phyloP scores from a whole-genome alignment of 2,329 filamentous ascomycete genomes.

The Trichoderma hamatum region DNA sequence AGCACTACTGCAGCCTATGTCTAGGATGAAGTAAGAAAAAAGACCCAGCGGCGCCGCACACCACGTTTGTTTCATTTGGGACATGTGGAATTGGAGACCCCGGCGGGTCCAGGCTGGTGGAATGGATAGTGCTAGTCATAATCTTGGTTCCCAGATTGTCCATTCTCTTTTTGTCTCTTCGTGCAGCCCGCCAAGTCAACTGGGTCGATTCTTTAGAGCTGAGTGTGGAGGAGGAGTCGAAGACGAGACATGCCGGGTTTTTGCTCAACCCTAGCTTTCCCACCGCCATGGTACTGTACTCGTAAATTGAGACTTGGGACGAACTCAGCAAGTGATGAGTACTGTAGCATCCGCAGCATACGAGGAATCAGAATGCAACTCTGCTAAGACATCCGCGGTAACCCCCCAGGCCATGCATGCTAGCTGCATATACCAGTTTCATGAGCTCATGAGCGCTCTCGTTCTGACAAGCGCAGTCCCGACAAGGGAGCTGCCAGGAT shows the following conservation, averaged over 20 bases:
- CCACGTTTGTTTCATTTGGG: not conserved
- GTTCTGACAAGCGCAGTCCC: conserved; percentile 5
- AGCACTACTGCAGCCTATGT: conserved; percentile 4
- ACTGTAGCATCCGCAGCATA: not conserved
- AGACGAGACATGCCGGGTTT: not conserved
- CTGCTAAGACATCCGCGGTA: conserved; percentile 2
- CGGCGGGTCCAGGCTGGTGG: not conserved
- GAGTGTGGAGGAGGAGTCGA: not conserved
- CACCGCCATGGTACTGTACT: conserved; percentile 3
- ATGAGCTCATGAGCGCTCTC: conserved; percentile 15
- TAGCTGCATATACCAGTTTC: conserved; percentile 10
- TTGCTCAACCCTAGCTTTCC: conserved; percentile 4
- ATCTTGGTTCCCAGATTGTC: conserved; percentile 8
- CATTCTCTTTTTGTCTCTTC: conserved; percentile 11
- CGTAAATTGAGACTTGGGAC: conserved; percentile 4
- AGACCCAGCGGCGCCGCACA: not conserved
- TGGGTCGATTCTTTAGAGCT: not conserved
- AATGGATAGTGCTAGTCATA: not conserved
- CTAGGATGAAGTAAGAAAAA: not conserved
- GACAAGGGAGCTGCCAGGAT: not conserved
- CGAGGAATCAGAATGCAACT: not conserved
- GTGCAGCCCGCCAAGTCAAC: not conserved
- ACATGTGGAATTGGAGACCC: not conserved
- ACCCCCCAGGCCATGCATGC: conserved; percentile 1
- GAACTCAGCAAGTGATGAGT: not conserved